Percentiles rank a stretch among this genome's conserved stretches.
Conservation (phyloP, 805 yeast genomes). For the Ogataea polymorpha region DNA sequence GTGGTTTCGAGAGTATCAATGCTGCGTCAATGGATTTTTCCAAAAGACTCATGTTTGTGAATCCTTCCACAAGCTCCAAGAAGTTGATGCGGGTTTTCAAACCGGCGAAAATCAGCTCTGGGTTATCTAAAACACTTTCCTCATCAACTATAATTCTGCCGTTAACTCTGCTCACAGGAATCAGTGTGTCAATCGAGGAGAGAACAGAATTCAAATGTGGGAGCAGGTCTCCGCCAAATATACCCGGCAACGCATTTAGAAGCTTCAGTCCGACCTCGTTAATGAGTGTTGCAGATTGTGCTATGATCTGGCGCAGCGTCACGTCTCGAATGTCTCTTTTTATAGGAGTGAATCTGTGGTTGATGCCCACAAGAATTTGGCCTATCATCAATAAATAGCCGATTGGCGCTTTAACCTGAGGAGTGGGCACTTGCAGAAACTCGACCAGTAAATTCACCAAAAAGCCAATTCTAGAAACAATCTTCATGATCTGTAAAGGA, state of each 20-base stretch:
- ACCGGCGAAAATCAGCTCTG: constrained; percentile 31
- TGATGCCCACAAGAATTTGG: constrained; percentile 55
- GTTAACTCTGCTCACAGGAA: constrained; percentile 48
- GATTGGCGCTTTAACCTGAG: constrained; percentile 52
- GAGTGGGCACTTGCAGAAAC: constrained; percentile 51
- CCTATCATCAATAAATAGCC: constrained; percentile 51
- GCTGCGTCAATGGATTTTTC: constrained; percentile 59
- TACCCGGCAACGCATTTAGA: constrained; percentile 35
- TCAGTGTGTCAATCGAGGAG: constrained; percentile 51
- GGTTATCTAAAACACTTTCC: constrained; percentile 29
- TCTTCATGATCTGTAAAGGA: constrained; percentile 47
- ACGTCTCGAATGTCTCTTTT: constrained; percentile 59
- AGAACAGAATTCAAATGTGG: constrained; percentile 52
- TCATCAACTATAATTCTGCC: constrained; percentile 40
- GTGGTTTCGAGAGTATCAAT: constrained; percentile 41
- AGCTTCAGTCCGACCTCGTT: constrained; percentile 46
- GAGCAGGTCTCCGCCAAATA: constrained; percentile 36
- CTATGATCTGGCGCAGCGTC: constrained; percentile 42
- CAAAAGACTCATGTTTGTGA: constrained; percentile 49
- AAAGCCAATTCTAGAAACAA: constrained; percentile 49
- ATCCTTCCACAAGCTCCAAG: constrained; percentile 23
- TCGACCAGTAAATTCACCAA: constrained; percentile 44
- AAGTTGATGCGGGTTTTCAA: constrained; percentile 28
- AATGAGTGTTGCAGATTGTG: constrained; percentile 40
- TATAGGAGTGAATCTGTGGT: constrained; percentile 51